Evolutionary conservation across 257 asterid species (phyloP).

Genomic region (Hygrophila difformis): DNA sequence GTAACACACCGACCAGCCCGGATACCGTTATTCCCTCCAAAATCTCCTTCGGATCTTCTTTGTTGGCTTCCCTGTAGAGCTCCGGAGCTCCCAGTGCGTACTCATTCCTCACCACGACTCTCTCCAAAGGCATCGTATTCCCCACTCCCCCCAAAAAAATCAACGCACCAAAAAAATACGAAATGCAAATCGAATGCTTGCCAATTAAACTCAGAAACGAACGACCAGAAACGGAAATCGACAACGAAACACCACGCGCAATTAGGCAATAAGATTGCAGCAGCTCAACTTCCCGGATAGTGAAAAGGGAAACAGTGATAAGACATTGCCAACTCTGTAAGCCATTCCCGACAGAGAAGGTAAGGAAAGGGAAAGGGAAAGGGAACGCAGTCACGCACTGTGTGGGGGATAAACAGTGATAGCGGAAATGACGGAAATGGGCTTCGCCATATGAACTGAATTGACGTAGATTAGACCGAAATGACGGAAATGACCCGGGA

Average conservation of each 20-base stretch:
- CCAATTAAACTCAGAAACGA: constrained; percentile 25
- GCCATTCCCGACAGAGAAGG: constrained; percentile 56
- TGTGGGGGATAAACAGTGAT: constrained; percentile 15
- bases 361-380: too few relatives aligned
- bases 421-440: constrained; percentile 30
- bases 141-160: constrained; percentile 12
- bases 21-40: constrained; percentile 80
- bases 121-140: constrained; percentile 64
- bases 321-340: constrained; percentile 81
- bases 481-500: constrained; percentile 15
- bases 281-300: not conserved
- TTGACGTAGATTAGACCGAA: not conserved
- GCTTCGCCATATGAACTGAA: not conserved
- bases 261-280: not conserved
- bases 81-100: constrained; percentile 75
- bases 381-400: too few relatives aligned
- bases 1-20: constrained; percentile 81
- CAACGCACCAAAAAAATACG: constrained; percentile 3
- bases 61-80: constrained; percentile 39
- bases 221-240: constrained; percentile 17
- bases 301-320: constrained; percentile 15
- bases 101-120: constrained; percentile 73
- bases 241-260: not conserved
- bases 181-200: constrained; percentile 24
- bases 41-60: constrained; percentile 76